phyloP scores from a whole-genome alignment of 768 basidiomycete genomes.

The Brasilioporus rufonigricans region DNA sequence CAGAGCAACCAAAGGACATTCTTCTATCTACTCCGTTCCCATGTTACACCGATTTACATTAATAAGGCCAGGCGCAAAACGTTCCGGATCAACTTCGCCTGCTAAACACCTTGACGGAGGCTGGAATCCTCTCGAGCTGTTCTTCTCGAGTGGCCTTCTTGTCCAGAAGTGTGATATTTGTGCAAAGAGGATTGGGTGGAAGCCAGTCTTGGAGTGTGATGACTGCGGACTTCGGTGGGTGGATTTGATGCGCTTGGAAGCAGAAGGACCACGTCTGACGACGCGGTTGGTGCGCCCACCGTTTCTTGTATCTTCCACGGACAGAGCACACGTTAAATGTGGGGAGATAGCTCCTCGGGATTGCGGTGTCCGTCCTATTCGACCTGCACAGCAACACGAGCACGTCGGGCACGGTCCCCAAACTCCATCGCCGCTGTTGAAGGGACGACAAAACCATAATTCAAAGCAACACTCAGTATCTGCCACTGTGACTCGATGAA shows the following conservation, averaged over 20 bases:
- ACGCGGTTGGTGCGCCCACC: slow-evolving; percentile 4
- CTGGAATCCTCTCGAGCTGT: slow-evolving; percentile 78
- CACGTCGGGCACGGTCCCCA: slow-evolving; percentile 18
- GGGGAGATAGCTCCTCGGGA: slow-evolving; percentile 79
- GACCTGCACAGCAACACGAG: slow-evolving; percentile 26
- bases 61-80: slow-evolving; percentile 74
- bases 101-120: slow-evolving; percentile 33
- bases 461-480: slow-evolving; percentile 27
- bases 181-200: slow-evolving; percentile 79
- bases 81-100: slow-evolving; percentile 34
- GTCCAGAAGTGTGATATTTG: slow-evolving; percentile 83
- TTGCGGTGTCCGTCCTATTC: slow-evolving; percentile 58
- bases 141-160: slow-evolving; percentile 71
- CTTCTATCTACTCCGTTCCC: slow-evolving; percentile 56
- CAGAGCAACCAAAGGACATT: slow-evolving; percentile 74
- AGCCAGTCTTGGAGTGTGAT: slow-evolving; percentile 82
- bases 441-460: slow-evolving; percentile 26
- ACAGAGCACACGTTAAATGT: slow-evolving; percentile 82
- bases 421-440: slow-evolving; percentile 25
- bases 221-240: slow-evolving; percentile 77
- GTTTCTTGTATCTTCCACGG: slow-evolving; percentile 12
- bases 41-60: slow-evolving; percentile 85
- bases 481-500: slow-evolving; percentile 26
- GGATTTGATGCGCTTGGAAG: slow-evolving; percentile 8
- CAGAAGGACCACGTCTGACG: slow-evolving; percentile 16